Evolutionary conservation across 139 green algal species (phyloP).

Genomic region (Chlorella sp.): DNA sequence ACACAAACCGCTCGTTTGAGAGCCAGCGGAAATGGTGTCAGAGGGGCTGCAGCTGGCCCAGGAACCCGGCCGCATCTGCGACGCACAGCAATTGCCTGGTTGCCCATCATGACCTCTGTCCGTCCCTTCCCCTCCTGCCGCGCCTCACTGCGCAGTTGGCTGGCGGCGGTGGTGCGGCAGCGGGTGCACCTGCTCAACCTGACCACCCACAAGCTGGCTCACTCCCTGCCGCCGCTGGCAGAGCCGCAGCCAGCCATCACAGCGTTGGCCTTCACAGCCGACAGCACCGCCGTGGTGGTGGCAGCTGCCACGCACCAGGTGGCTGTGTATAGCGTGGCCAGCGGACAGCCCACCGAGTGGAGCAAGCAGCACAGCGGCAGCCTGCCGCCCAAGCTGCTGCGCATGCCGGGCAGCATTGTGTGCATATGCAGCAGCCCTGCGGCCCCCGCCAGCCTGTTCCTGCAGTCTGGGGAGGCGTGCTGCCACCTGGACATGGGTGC

Average conservation of each 20-base stretch:
- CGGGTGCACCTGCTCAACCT: conserved; percentile 52
- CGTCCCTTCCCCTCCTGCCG: too few species aligned
- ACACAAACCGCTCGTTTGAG: too few species aligned
- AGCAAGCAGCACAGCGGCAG: conserved; percentile 18
- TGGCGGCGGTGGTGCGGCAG: conserved; percentile 25
- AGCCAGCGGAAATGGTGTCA: too few species aligned
- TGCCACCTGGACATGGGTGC: conserved; percentile 52
- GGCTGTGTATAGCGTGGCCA: conserved; percentile 51
- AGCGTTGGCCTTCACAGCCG: conserved; percentile 60
- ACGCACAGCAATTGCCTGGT: too few species aligned
- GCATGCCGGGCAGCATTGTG: conserved; percentile 52
- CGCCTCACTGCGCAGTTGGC: conserved; percentile 1
- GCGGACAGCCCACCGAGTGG: conserved; percentile 49
- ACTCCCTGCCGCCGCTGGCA: not conserved
- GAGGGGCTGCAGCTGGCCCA: too few species aligned
- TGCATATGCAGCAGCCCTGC: conserved; percentile 51
- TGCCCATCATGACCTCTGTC: too few species aligned
- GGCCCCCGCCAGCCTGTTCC: conserved; percentile 21
- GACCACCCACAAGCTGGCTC: not conserved
- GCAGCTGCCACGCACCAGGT: conserved; percentile 51
- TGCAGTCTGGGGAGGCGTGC: conserved; percentile 40
- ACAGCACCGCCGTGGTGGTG: conserved; percentile 59
- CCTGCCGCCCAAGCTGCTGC: conserved; percentile 41
- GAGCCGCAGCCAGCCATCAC: conserved; percentile 44
- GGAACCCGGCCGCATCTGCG: too few species aligned